Evolutionary conservation across 352 stramenopile species (phyloP), one percentile per base, ranked within the genome.

Genomic region (Globisporangium nagaii): DNA sequence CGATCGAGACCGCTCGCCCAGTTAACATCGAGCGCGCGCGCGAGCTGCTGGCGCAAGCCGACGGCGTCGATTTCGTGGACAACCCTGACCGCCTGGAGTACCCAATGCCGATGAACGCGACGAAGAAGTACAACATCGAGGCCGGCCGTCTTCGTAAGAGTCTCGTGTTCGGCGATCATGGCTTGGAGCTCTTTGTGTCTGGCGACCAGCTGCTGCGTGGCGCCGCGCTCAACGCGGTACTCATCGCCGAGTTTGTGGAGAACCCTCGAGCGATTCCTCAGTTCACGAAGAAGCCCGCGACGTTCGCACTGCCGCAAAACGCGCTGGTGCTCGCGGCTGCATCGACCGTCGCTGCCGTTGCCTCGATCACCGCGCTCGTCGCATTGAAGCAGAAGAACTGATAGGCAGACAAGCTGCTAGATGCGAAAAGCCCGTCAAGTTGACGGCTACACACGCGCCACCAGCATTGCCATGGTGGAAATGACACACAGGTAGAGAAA

Each of bases 51-150:
- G 73, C 79, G 12, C 52, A 79, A 55, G 88, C 93, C 13, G 86
- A 96, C 25, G 96, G 96, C 56, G 94, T 99, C 50, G 90, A 98
- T 63, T 74, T 99, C 39, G 89, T 98, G 0, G 96, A 98, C 56
- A 73, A 95, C 52, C 76, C 79, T 0, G 68, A 65, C 20, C 63
- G 79, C 43, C 77, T 90, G 51, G 49, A 85, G 67, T 99, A 99
- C 77, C 96, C 96, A 24, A 99, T 99, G 96, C 96, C 96, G 15
- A 83, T 98, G 40, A 98, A 94, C 48, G 95, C 96, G 4, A 98
- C 95, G 24, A 96, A 96, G 66, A 93, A 98, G 68, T 98, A 96
- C 67, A 98, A 99, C 84, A 88, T 99, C n/a, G 94, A 99, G 81
- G 96, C 98, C 15, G 96, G 96, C 25, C 84, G 96, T 25, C 48